Conservation (phyloP, 306 rosid species). For the Purshia tridentata region DNA sequence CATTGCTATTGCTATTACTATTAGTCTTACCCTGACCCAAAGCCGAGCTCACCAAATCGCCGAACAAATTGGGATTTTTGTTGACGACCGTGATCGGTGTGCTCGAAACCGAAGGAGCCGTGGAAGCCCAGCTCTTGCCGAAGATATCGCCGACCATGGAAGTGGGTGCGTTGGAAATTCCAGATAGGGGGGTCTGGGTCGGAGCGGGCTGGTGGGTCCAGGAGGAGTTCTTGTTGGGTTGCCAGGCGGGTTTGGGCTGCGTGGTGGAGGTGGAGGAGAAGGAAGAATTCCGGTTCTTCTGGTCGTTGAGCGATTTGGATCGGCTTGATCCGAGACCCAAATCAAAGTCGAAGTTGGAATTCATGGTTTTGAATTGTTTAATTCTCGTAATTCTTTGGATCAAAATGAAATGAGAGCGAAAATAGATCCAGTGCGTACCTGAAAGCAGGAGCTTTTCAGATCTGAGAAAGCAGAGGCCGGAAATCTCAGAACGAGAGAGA, state of each 20-base stretch:
- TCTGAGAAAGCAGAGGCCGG: background rate
- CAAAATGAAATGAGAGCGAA: background rate
- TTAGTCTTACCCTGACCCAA: constrained; percentile 55
- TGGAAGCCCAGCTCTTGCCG: constrained; percentile 82
- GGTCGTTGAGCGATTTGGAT: constrained; percentile 78
- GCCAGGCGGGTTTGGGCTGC: constrained; percentile 56
- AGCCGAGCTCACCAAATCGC: constrained; percentile 83
- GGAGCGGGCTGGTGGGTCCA: constrained; percentile 89
- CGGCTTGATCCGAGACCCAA: constrained; percentile 76
- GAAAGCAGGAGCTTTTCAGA: background rate
- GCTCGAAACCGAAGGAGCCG: constrained; percentile 38
- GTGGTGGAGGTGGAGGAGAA: constrained; percentile 27
- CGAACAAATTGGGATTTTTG: constrained; percentile 86
- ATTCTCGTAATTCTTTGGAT: background rate
- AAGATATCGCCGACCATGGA: constrained; percentile 93
- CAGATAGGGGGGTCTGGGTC: constrained; percentile 35
- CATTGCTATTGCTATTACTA: constrained; percentile 25
- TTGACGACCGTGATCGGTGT: constrained; percentile 51
- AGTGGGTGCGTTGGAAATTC: constrained; percentile 44
- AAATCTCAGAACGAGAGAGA: background rate
- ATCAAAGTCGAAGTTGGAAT: constrained; percentile 76
- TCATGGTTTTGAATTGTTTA: constrained; percentile 27
- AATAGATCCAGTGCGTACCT: constrained; percentile 3
- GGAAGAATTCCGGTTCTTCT: constrained; percentile 59
- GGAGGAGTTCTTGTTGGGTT: constrained; percentile 63